These are phyloP conservation scores for Gossypium ekmanianum DNA, from an alignment of 345 rosid genomes.

Conservation along the genomic window DNA sequence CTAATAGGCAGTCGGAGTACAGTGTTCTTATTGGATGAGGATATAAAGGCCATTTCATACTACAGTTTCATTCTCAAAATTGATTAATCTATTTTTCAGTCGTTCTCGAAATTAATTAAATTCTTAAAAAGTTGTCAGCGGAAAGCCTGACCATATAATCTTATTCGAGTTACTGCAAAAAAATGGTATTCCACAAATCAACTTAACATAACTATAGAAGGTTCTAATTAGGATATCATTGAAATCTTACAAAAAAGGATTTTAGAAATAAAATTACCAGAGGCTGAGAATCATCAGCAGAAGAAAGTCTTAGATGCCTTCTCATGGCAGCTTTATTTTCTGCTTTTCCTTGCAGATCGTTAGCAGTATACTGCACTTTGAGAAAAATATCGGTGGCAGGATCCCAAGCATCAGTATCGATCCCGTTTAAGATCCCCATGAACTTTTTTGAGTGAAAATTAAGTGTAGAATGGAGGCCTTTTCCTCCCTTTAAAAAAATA, in stretches of 20 bases:
- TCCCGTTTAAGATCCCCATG: slow-evolving; percentile 83
- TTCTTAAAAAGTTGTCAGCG: not conserved
- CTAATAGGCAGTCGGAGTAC: not conserved
- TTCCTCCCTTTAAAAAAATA: slow-evolving; percentile 67
- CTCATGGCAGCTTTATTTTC: slow-evolving; percentile 70
- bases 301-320: slow-evolving; percentile 77
- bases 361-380: slow-evolving; percentile 68
- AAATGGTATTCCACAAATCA: not conserved
- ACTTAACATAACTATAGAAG: not conserved
- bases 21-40: not conserved
- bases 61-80: not conserved
- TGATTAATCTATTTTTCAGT: not conserved
- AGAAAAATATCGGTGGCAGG: slow-evolving; percentile 77
- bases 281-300: slow-evolving; percentile 54
- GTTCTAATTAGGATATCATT: not conserved
- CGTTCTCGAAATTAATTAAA: not conserved
- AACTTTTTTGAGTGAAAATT: slow-evolving; percentile 82
- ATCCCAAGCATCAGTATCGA: slow-evolving; percentile 91
- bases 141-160: not conserved
- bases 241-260: not conserved
- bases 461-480: slow-evolving; percentile 82
- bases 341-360: slow-evolving; percentile 79
- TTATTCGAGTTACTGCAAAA: not conserved
- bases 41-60: not conserved
- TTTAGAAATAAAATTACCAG: slow-evolving; percentile 48